Conservation (phyloP, 768 basidiomycete species). For the Suillus variegatus region DNA sequence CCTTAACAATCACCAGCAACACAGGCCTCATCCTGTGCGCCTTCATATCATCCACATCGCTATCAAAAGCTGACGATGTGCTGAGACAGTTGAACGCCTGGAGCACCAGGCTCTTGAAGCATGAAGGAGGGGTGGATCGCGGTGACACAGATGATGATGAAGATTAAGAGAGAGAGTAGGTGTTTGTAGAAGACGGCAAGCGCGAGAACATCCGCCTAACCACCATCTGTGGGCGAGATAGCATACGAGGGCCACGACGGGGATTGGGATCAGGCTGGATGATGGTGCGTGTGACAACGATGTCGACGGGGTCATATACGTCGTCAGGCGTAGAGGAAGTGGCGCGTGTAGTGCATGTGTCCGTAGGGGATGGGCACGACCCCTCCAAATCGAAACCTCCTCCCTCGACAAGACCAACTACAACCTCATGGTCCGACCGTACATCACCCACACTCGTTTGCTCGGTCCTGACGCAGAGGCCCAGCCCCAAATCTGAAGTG, state of each 20-base stretch:
- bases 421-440: conserved; percentile 34
- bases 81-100: conserved; percentile 11
- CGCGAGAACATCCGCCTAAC: neutral
- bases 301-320: conserved; percentile 30
- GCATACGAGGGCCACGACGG: neutral
- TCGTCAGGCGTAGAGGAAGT: conserved; percentile 17
- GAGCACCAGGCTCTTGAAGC: conserved; percentile 23
- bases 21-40: too few species aligned
- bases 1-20: conserved; percentile 26
- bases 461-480: conserved; percentile 16
- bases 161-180: conserved; percentile 17
- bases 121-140: conserved; percentile 12
- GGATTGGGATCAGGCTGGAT: conserved; percentile 29
- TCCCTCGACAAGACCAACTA: conserved; percentile 26
- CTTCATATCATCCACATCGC: too few species aligned
- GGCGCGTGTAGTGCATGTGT: neutral
- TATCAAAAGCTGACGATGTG: too few species aligned
- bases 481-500: conserved; percentile 24
- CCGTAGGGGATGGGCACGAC: neutral
- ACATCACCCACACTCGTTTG: conserved; percentile 14
- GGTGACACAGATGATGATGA: conserved; percentile 11
- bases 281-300: conserved; percentile 36
- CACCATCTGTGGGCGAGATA: neutral
- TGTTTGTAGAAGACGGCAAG: conserved; percentile 28
- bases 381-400: neutral